Percentiles rank a stretch among this genome's conserved stretches.
These are phyloP conservation scores for Dryas alaskensis DNA, from an alignment of 306 rosid genomes.

Conservation along the genomic window DNA sequence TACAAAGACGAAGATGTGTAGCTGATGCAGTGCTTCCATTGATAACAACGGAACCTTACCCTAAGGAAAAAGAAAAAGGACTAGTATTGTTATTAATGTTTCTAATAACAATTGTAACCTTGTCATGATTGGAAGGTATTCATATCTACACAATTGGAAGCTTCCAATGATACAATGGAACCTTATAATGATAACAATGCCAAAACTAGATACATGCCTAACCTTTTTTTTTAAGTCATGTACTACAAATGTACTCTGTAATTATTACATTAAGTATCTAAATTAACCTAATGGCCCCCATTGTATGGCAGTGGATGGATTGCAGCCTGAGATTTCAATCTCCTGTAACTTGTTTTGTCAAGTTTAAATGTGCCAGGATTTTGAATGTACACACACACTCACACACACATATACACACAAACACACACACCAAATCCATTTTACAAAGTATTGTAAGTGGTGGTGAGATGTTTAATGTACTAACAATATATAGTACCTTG, in stretches of 20 bases:
- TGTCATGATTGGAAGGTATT: too few relatives aligned
- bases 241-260: too few relatives aligned
- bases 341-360: neutral
- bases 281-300: too few relatives aligned
- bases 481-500: conserved; percentile 30
- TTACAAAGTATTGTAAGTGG: neutral
- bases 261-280: too few relatives aligned
- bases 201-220: too few relatives aligned
- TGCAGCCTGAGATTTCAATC: neutral
- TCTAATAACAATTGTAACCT: neutral
- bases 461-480: neutral
- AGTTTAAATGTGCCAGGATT: neutral
- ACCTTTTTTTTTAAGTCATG: too few relatives aligned
- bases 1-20: conserved; percentile 88
- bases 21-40: conserved; percentile 77
- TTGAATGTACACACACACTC: neutral
- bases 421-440: neutral
- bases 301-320: neutral
- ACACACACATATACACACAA: too few relatives aligned
- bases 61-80: conserved; percentile 33
- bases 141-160: too few relatives aligned
- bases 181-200: too few relatives aligned
- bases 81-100: neutral
- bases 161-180: too few relatives aligned
- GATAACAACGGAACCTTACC: conserved; percentile 77